These are phyloP conservation scores for Gentiana dahurica DNA, from an alignment of 257 asterid species.

Conservation along the genomic window DNA sequence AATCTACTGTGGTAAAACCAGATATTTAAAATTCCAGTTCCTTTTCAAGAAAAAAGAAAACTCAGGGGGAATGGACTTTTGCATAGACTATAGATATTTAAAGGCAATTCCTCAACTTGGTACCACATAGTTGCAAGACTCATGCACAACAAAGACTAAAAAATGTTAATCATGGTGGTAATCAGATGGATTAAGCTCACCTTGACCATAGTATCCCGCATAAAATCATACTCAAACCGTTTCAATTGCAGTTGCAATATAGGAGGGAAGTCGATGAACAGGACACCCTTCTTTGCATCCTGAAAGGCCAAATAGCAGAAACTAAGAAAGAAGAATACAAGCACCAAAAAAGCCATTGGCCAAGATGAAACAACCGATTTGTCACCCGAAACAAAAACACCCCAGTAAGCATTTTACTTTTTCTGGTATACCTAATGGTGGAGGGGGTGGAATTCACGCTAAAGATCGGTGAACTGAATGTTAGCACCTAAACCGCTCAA, in stretches of 20 bases:
- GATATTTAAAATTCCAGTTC: too few relatives aligned
- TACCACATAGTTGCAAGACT: background rate
- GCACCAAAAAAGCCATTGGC: background rate
- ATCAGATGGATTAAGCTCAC: constrained; percentile 15
- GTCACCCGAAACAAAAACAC: too few relatives aligned
- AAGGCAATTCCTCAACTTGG: too few relatives aligned
- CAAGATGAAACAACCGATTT: background rate
- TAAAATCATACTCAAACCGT: constrained; percentile 69
- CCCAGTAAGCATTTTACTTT: too few relatives aligned
- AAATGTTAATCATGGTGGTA: background rate
- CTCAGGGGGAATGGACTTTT: too few relatives aligned
- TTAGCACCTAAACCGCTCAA: too few relatives aligned
- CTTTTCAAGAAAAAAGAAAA: too few relatives aligned
- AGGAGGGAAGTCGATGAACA: constrained; percentile 70
- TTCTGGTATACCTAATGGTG: too few relatives aligned
- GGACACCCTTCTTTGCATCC: constrained; percentile 84
- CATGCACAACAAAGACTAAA: background rate
- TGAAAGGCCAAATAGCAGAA: constrained; percentile 17
- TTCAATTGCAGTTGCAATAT: constrained; percentile 70
- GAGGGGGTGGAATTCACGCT: too few relatives aligned
- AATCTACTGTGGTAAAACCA: too few relatives aligned
- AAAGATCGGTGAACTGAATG: too few relatives aligned
- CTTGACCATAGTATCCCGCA: constrained; percentile 74
- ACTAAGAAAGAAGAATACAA: background rate
- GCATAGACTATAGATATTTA: too few relatives aligned